phyloP scores from a whole-genome alignment of 176 grass and related monocot genomes.

The Triticum turgidum region DNA sequence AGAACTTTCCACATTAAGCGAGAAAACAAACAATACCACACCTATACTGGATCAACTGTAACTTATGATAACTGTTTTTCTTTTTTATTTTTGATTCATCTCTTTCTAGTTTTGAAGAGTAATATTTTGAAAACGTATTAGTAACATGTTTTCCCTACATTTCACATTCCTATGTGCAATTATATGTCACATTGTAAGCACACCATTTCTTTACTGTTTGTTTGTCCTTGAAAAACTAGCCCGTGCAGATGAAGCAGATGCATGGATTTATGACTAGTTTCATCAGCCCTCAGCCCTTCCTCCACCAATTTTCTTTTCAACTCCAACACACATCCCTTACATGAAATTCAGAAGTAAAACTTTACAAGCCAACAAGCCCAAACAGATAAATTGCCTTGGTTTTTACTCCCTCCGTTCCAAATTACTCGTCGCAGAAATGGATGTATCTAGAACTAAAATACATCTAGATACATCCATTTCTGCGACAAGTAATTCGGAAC shows the following conservation, averaged over 20 bases:
- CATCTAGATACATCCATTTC: too few relatives aligned
- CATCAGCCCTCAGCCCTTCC: background rate
- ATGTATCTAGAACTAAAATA: too few relatives aligned
- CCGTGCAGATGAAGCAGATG: background rate
- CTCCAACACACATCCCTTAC: background rate
- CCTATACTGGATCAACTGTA: background rate
- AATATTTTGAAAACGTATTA: background rate
- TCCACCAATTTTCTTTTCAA: background rate
- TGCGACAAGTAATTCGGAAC: too few relatives aligned
- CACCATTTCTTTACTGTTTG: background rate
- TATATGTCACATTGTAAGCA: background rate
- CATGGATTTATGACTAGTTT: background rate
- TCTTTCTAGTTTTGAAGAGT: background rate
- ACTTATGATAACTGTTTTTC: background rate
- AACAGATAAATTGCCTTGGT: background rate
- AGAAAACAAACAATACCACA: background rate
- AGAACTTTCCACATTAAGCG: background rate
- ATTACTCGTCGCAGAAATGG: too few relatives aligned
- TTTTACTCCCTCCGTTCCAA: background rate
- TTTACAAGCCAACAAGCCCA: background rate
- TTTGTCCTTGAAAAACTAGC: background rate
- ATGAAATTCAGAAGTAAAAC: constrained; percentile 3
- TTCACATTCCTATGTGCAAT: background rate
- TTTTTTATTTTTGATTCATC: background rate
- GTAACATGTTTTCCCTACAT: background rate